These are phyloP conservation scores for Erodium maritimum DNA, from an alignment of 345 rosid species.

Conservation along the genomic window DNA sequence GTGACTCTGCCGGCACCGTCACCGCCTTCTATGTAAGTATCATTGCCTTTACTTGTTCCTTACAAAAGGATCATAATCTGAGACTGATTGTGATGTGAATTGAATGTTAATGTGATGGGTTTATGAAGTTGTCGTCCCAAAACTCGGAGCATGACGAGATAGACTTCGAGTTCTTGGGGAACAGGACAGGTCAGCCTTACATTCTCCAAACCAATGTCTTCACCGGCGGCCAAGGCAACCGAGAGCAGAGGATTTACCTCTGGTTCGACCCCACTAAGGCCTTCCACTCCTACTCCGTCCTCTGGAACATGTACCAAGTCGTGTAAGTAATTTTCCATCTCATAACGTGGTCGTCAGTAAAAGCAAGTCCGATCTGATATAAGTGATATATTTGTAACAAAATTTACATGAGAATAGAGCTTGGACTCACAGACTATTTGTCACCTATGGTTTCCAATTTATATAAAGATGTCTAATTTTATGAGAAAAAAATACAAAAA, in stretches of 20 bases:
- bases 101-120: too few species aligned
- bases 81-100: too few species aligned
- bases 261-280: constrained; percentile 73
- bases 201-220: constrained; percentile 77
- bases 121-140: constrained; percentile 64
- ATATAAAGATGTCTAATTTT: too few species aligned
- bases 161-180: constrained; percentile 88
- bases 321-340: constrained; percentile 33
- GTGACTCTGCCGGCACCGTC: constrained; percentile 82
- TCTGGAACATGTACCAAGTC: constrained; percentile 61
- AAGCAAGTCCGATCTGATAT: too few species aligned
- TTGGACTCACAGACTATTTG: too few species aligned
- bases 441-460: too few species aligned
- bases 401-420: too few species aligned
- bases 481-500: too few species aligned
- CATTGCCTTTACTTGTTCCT: too few species aligned
- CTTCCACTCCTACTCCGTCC: constrained; percentile 51
- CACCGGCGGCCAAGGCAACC: constrained; percentile 65
- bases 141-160: constrained; percentile 80
- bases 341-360: too few species aligned
- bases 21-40: constrained; percentile 72
- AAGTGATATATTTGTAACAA: too few species aligned
- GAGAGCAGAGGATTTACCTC: constrained; percentile 68
- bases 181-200: constrained; percentile 71
- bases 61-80: too few species aligned